Evolutionary conservation across 305 asterid genomes (phyloP), one percentile per base, ranked within the genome.

Genomic region (Coffea humblotiana): DNA sequence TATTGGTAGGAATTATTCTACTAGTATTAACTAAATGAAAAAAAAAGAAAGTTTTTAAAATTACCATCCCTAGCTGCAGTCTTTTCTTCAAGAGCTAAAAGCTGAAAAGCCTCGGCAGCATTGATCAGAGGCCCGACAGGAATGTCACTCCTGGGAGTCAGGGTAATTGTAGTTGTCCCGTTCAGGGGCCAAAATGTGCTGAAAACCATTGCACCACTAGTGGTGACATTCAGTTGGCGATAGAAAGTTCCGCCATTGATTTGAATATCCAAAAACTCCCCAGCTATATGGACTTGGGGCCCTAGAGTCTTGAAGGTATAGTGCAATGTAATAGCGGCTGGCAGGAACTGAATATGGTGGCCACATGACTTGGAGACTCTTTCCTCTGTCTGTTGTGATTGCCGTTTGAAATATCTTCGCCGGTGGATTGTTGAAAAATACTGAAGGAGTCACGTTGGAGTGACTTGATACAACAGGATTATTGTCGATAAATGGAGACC

Each of bases 391-490:
- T 1, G 94, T 77, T 8, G 97, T 94, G 35, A 91, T 77, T 68
- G 96, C 98, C 2, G 92, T 80, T 45, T 87, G 67, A 71, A 95
- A 92, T 29, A 87, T 91, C 82, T 80, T 84, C 66, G 43, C 68
- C 7, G 99, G 99, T 52, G 99, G 99, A 61, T 79, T 77, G 88
- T 95, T 94, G 98, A 97, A 94, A 61, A 91, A 90, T 54, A 84
- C 72, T 40, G 91, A 75, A 45, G 90, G 29, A 11, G 82, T 87
- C 58, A 90, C 88, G 23, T 84, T 88, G 19, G 92, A 81, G 25
- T 92, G 92, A 76, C 93, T 89, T 45, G 87, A 56, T 40, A 86
- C 92, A 29, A 80, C 83, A 12, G 93, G 96, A 74, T 88, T 86
- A 0, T 81, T 68, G 75, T 89, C 96, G 83, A 79, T 75, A 72